A percentile compares a stretch with the other conserved stretches of the same genome.
These are phyloP conservation scores for Hymenoscyphus infarciens DNA, from an alignment of 2,329 filamentous ascomycete genomes.

Conservation along the genomic window DNA sequence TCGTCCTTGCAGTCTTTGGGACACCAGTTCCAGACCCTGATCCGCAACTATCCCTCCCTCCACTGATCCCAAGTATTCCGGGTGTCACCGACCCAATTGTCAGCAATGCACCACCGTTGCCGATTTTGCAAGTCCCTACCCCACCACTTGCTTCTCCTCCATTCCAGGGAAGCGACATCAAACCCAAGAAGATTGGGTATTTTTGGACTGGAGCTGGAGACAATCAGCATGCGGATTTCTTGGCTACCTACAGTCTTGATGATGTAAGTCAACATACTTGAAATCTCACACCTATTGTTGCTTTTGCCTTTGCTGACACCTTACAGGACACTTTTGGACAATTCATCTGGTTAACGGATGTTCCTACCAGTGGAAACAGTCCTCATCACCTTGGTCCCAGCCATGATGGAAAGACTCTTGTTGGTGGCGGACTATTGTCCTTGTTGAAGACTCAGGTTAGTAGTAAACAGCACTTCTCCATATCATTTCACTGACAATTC, in stretches of 20 bases:
- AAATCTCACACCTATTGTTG: too few species aligned
- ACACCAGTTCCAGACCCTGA: conserved; percentile 12
- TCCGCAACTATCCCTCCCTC: conserved; percentile 43
- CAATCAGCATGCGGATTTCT: conserved; percentile 55
- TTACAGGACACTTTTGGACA: conserved; percentile 53
- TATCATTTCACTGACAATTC: neutral
- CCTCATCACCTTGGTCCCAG: too few species aligned
- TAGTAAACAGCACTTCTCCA: neutral
- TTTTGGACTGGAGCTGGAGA: conserved; percentile 61
- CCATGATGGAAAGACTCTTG: too few species aligned
- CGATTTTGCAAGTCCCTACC: conserved; percentile 57
- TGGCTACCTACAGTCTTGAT: conserved; percentile 56
- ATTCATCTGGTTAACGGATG: conserved; percentile 55
- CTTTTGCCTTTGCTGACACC: neutral
- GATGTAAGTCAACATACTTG: conserved; percentile 36
- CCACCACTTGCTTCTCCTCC: conserved; percentile 52
- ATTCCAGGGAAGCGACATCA: conserved; percentile 51
- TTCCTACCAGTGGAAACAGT: conserved; percentile 37
- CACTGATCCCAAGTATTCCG: conserved; percentile 55
- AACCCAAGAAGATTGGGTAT: conserved; percentile 64
- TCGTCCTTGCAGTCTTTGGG: too few species aligned
- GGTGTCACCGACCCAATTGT: conserved; percentile 56
- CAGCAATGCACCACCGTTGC: conserved; percentile 49
- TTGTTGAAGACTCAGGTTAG: conserved; percentile 51
- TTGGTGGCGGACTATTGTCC: conserved; percentile 46